A percentile compares a stretch with the other conserved stretches of the same genome.
Evolutionary conservation across 768 basidiomycete species (phyloP).

Genomic region (Trametes sanguinea): DNA sequence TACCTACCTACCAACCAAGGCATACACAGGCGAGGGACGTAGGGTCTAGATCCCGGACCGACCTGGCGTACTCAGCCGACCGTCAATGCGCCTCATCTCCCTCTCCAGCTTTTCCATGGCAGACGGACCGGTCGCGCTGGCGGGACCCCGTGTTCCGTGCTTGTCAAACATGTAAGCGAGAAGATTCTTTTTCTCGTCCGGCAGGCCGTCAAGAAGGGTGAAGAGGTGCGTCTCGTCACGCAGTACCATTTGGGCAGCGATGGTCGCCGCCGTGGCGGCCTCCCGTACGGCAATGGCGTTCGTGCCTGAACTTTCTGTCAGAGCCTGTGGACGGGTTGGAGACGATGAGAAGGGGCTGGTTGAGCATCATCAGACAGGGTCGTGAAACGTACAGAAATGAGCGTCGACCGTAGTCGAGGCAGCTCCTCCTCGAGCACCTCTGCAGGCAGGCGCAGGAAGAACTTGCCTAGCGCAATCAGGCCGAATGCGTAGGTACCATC

Average conservation of each 20-base stretch:
- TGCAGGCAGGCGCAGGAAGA: slow-evolving; percentile 74
- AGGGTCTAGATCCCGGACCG: slow-evolving; percentile 29
- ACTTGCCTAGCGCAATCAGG: slow-evolving; percentile 80
- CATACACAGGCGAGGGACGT: not conserved
- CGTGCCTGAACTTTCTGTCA: slow-evolving; percentile 55
- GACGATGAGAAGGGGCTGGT: slow-evolving; percentile 7
- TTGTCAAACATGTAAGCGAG: slow-evolving; percentile 90
- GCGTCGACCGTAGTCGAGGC: slow-evolving; percentile 69
- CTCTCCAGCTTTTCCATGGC: slow-evolving; percentile 74
- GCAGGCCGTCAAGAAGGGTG: slow-evolving; percentile 73
- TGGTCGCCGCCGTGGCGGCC: slow-evolving; percentile 79
- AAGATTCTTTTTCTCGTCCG: slow-evolving; percentile 90
- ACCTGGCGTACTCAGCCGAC: slow-evolving; percentile 74
- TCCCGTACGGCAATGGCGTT: slow-evolving; percentile 79
- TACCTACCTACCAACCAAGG: slow-evolving; percentile 6
- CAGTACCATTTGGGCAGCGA: slow-evolving; percentile 80
- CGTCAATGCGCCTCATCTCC: slow-evolving; percentile 80
- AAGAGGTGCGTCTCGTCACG: slow-evolving; percentile 85
- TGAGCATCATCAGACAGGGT: not conserved
- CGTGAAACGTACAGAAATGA: slow-evolving; percentile 58
- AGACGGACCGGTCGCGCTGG: slow-evolving; percentile 33
- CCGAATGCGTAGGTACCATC: slow-evolving; percentile 79
- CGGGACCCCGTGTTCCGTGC: slow-evolving; percentile 65
- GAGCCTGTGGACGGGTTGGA: slow-evolving; percentile 45
- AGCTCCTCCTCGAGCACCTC: slow-evolving; percentile 88